Evolutionary conservation across 176 grass and related monocot genomes (phyloP), one percentile per base, ranked within the genome.

Genomic region (Carex kokanica): DNA sequence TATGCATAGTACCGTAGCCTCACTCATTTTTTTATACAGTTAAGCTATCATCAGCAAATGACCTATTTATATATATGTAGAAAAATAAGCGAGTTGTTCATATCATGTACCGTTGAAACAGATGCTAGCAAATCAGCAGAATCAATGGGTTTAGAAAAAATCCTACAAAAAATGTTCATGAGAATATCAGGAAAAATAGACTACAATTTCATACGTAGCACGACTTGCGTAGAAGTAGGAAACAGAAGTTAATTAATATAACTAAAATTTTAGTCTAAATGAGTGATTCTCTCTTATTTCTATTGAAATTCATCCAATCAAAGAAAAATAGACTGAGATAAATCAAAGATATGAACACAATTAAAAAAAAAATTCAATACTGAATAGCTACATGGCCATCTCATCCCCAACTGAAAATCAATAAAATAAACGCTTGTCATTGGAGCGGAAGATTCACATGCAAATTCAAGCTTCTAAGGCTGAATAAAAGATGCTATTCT

Each of bases 141-240:
- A 83, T 94, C 87, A 85, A 91, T 78, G 64, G 85, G 85, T 72
- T 84, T 83, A 47, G 89, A 89, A 81, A 24, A 60, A 31, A 94
- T 88, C 77, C 92, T 94, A 83, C 80, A 82, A 67, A 82, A 67
- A 67, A 27, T 81, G 7, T 82, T 51, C 53, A 53, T 23, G 6
- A 67, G 14, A 49, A 3, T 27, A 29, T 64, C 45, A 21, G 32
- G 60, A 62, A 69, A 57, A 69, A 27, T 38, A 5, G 62, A 72
- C 21, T 38, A 34, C 56, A 66, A n/a, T 54, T 79, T 10, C 25
- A 55, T 55, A 24, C 12, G 3, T 77, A 55, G 47, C 23, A 75
- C 2, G 9, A 49, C 40, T 47, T 13, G 49, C 49, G 20, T 15
- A 29, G 75, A 31, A 79, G 11, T 79, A 79, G 7, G 32, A 47